Base-by-base conservation (phyloP, 345 rosid genomes). In the Microcos paniculata region DNA sequence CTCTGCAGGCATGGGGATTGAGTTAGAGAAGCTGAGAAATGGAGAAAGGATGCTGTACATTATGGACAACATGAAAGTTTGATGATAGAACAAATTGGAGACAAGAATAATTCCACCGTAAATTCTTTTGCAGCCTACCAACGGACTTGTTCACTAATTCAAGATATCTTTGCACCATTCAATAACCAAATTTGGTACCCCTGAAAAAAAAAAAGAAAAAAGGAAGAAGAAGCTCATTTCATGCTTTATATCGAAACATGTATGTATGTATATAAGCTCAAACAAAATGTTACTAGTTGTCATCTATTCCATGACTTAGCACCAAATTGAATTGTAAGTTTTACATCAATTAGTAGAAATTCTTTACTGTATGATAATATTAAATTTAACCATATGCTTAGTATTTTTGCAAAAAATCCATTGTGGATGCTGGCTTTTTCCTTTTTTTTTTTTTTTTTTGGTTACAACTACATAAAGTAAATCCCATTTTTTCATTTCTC, bases 1-100 rank as follows among this genome's bases (percentile, higher is more conserved):
- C 45, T 62, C 56, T 74, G 85, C 89, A 90, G 94, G 94, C 90
- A 73, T 90, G 91, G 94, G 88, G 77, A 68, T 67, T 88, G 83
- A 82, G 84, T 86, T 89, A 76, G 72, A 73, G 45, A 73, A 31
- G 57, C 72, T 48, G 24, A 10, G 18, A 21, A 11, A 68, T 5
- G 7, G 11, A 49, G 42, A 45, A 31, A 45, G 68, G 67, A 30
- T 9, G 74, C 48, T 38, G 40, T 23, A 42, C 61, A 79, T 69
- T 23, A 35, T 70, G 46, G 62, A 63, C 21, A 56, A 33, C 43
- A 42, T 26, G 23, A 64, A 21, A 16, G 30, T 72, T 43, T 11
- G 65, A 31, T 10, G 23, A 75, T 52, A 30, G 26, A 80, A 53
- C 35, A 38, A 30, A 38, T 1, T 28, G 42, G 59, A 73, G 58